Base-by-base conservation (phyloP, 441 rosid species). In the Euphorbia celastroides region DNA sequence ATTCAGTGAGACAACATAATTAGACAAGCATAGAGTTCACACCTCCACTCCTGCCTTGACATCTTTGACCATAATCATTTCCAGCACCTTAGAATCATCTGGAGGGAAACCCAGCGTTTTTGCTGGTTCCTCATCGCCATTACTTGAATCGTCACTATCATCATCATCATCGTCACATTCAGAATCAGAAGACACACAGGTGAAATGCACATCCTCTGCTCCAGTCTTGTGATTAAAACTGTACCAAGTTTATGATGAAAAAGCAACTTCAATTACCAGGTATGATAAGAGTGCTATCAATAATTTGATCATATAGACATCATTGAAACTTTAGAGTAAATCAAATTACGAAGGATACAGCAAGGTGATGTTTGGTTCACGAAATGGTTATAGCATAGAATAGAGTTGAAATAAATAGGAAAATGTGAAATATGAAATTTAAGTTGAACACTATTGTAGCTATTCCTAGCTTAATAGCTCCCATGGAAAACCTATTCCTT, bases 181-280 rank as follows among this genome's bases (percentile, higher is more conserved):
- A 71, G 67, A 70, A 70, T 80, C 70, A 46, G 86, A 81, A 64
- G 83, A 71, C 7, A 74, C 78, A 71, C 72, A 61, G 25, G 91
- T 84, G 75, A 90, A 84, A 73, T 90, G 96, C 30, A 88, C 96
- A 69, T 93, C 97, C 75, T 90, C 97, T 5, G 86, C 91, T 30
- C 90, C 96, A 26, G 96, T 88, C 79, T 87, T 93, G 86, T 90
- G 98, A 75, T 93, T 90, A 75, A 90, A 93, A 62, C 98, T 90
- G 80, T 57, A 79, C 34, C 31, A 28, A 41, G 62, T n/a, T 36
- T 52, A 17, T 41, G 54, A 34, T 22, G 42, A 46, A 56, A 57
- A n/a, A 7, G 48, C 32, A n/a, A 44, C 27, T 28, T 17, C 1
- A 44, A 17, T 9, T 23, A 32, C 7, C 34, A 44, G n/a, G 41